Conservation (phyloP, 805 yeast species). For the Yamadazyma tumulicola region DNA sequence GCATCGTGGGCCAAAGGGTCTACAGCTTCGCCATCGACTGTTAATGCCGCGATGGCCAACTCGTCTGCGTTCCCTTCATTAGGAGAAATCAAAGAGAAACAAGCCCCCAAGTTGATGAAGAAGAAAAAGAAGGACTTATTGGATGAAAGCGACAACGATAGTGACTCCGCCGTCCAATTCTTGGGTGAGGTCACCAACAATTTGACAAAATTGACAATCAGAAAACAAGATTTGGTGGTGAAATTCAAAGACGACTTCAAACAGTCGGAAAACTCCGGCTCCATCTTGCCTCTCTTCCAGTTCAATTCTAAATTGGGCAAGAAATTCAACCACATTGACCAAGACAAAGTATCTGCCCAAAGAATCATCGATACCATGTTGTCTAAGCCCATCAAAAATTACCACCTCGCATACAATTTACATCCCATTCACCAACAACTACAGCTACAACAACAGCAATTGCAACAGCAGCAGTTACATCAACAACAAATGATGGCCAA, state of each 20-base stretch:
- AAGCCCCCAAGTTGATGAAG: slow-evolving; percentile 27
- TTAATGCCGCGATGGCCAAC: slow-evolving; percentile 38
- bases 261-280: slow-evolving; percentile 10
- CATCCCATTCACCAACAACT: slow-evolving; percentile 40
- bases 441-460: slow-evolving; percentile 26
- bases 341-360: slow-evolving; percentile 33
- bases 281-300: slow-evolving; percentile 46
- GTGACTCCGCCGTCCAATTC: slow-evolving; percentile 41
- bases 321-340: slow-evolving; percentile 24
- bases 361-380: slow-evolving; percentile 40
- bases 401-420: slow-evolving; percentile 43
- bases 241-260: slow-evolving; percentile 25
- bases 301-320: slow-evolving; percentile 35
- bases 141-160: slow-evolving; percentile 47
- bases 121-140: slow-evolving; percentile 33
- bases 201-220: slow-evolving; percentile 35
- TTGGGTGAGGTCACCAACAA: slow-evolving; percentile 45
- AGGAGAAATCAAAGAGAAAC: slow-evolving; percentile 43
- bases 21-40: slow-evolving; percentile 31
- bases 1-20: slow-evolving; percentile 57
- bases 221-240: slow-evolving; percentile 38
- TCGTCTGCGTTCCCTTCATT: slow-evolving; percentile 59
- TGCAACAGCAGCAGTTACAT: slow-evolving; percentile 35
- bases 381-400: slow-evolving; percentile 41
- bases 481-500: slow-evolving; percentile 28